Conservation (phyloP, 2,329 filamentous ascomycete species). For the Fusarium sp. region DNA sequence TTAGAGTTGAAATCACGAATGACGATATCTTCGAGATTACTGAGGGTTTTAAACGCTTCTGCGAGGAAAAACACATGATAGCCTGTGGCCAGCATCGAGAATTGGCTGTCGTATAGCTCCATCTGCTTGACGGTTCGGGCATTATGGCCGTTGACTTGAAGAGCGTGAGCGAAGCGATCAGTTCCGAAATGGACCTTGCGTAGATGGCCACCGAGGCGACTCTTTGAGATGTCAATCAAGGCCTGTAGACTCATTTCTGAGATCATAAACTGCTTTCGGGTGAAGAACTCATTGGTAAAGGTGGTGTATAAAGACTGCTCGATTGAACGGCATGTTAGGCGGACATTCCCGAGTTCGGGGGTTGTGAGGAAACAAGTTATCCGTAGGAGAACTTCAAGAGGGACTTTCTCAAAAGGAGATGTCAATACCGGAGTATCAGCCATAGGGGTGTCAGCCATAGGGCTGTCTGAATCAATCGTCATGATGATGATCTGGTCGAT, state of each 20-base stretch:
- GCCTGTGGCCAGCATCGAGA: slow-evolving; percentile 55
- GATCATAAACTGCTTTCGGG: slow-evolving; percentile 73
- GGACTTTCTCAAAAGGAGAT: slow-evolving; percentile 54
- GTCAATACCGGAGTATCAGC: not conserved
- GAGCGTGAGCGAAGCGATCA: slow-evolving; percentile 38
- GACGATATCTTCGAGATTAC: slow-evolving; percentile 65
- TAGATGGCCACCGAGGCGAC: slow-evolving; percentile 54
- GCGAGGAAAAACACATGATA: slow-evolving; percentile 64
- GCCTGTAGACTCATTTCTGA: slow-evolving; percentile 66
- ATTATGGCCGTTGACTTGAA: slow-evolving; percentile 12
- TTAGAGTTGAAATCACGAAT: slow-evolving; percentile 68
- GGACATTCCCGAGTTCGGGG: slow-evolving; percentile 64
- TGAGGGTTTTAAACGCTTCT: slow-evolving; percentile 65
- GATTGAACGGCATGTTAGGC: slow-evolving; percentile 64
- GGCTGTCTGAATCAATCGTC: slow-evolving; percentile 23
- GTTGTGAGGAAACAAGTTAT: slow-evolving; percentile 66
- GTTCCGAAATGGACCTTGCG: slow-evolving; percentile 51
- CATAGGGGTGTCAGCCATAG: slow-evolving; percentile 19
- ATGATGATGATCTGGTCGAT: slow-evolving; percentile 10
- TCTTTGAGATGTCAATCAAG: slow-evolving; percentile 64
- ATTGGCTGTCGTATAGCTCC: slow-evolving; percentile 38
- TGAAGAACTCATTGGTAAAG: slow-evolving; percentile 73
- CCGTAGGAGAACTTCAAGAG: slow-evolving; percentile 68
- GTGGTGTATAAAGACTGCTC: slow-evolving; percentile 65
- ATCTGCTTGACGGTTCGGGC: slow-evolving; percentile 25